Percentiles rank a stretch among this genome's conserved stretches.
Conservation (phyloP, 2,329 filamentous ascomycete genomes). For the Diaporthe aspalathi region DNA sequence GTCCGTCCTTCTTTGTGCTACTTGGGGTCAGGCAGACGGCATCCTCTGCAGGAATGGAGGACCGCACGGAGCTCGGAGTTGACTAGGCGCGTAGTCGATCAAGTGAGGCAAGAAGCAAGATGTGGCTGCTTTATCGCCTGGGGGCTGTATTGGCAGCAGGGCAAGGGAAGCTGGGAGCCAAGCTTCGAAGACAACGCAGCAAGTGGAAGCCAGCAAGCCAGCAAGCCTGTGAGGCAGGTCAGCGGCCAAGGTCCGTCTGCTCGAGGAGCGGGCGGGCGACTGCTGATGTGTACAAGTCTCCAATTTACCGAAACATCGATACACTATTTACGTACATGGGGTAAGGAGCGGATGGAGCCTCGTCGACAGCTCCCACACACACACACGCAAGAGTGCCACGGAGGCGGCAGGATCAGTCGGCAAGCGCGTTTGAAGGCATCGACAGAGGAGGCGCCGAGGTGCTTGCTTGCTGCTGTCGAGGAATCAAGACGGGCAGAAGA, state of each 20-base stretch:
- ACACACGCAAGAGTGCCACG: not conserved
- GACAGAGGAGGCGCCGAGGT: not conserved
- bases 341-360: slow-evolving; percentile 21
- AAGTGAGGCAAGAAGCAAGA: not conserved
- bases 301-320: slow-evolving; percentile 28
- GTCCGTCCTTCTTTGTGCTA: not conserved
- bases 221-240: slow-evolving; percentile 23
- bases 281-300: slow-evolving; percentile 27
- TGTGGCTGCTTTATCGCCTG: slow-evolving; percentile 5
- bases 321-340: slow-evolving; percentile 29
- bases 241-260: slow-evolving; percentile 16
- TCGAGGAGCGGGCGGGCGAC: slow-evolving; percentile 8
- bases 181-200: slow-evolving; percentile 8
- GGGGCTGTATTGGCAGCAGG: not conserved
- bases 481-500: not conserved
- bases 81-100: slow-evolving; percentile 9
- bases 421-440: slow-evolving; percentile 29
- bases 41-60: slow-evolving; percentile 15
- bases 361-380: slow-evolving; percentile 17
- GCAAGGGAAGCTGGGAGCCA: not conserved
- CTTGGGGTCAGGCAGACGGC: slow-evolving; percentile 11
- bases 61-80: slow-evolving; percentile 13
- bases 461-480: not conserved
- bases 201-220: slow-evolving; percentile 4
- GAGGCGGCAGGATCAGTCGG: not conserved